Conservation (phyloP, 1,284 basidiomycete genomes). For the Rhodofomes roseus region DNA sequence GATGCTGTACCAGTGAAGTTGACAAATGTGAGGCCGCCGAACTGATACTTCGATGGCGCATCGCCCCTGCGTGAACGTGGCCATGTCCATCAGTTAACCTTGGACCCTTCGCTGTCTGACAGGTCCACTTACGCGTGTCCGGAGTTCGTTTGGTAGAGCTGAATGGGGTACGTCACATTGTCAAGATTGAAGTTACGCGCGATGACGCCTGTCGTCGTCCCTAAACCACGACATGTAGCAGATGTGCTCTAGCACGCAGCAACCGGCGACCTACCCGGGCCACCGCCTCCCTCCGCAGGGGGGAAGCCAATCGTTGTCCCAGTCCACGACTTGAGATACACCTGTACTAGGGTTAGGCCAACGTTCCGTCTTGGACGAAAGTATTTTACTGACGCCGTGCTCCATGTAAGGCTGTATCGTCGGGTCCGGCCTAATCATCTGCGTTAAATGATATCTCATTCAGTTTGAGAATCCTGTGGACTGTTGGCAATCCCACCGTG, state of each 20-base stretch:
- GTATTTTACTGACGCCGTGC: conserved; percentile 36
- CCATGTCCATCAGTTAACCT: neutral
- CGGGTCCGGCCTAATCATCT: conserved; percentile 45
- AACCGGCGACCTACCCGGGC: conserved; percentile 33
- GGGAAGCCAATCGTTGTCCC: conserved; percentile 51
- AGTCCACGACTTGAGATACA: conserved; percentile 67
- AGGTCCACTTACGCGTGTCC: conserved; percentile 39
- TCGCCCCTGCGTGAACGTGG: conserved; percentile 37
- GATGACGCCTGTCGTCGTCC: conserved; percentile 48
- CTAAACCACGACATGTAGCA: conserved; percentile 17
- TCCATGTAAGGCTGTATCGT: conserved; percentile 53
- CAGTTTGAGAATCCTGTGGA: neutral
- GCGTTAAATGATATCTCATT: neutral
- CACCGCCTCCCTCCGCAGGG: conserved; percentile 63
- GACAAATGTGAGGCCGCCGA: conserved; percentile 43
- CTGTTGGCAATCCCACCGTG: conserved; percentile 28
- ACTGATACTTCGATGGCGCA: conserved; percentile 44
- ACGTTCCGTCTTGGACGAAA: conserved; percentile 3
- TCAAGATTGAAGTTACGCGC: conserved; percentile 45
- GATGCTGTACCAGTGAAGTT: conserved; percentile 48
- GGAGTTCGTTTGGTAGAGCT: conserved; percentile 52
- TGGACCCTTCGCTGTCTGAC: neutral
- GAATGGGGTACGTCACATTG: conserved; percentile 41
- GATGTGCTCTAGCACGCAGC: neutral
- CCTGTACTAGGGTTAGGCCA: conserved; percentile 25